These are phyloP conservation scores for Waitea zeae DNA, from an alignment of 1,284 basidiomycete species.

Conservation along the genomic window DNA sequence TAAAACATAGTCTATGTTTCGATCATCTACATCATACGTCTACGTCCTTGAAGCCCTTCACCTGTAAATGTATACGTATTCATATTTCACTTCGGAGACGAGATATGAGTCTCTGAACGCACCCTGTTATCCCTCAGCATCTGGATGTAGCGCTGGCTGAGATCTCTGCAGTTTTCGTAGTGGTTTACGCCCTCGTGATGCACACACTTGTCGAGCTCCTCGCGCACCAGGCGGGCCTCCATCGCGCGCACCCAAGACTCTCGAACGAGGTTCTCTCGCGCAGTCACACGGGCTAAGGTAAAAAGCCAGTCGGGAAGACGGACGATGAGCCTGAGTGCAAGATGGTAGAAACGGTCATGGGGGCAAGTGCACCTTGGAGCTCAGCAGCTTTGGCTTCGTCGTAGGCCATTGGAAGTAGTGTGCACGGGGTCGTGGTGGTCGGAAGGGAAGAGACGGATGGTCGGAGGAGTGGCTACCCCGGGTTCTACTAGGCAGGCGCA, in stretches of 20 bases:
- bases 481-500: no score
- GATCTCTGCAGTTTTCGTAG: constrained; percentile 75
- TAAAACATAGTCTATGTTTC: no score
- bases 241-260: constrained; percentile 92
- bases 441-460: no score
- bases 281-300: constrained; percentile 44
- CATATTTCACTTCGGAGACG: no score
- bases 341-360: no score
- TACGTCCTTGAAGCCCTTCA: constrained; percentile 21
- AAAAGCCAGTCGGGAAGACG: no score
- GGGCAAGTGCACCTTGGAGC: no score
- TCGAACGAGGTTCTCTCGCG: constrained; percentile 68
- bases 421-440: no score
- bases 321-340: no score
- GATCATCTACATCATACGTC: constrained; percentile 13
- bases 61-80: constrained; percentile 9
- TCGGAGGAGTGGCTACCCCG: no score
- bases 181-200: constrained; percentile 85
- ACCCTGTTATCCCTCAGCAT: constrained; percentile 83
- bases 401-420: no score
- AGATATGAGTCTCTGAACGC: constrained; percentile 21
- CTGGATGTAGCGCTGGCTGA: constrained; percentile 71
- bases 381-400: no score
- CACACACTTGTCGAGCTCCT: constrained; percentile 88
- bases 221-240: constrained; percentile 82